phyloP scores from a whole-genome alignment of 2,329 filamentous ascomycete genomes.

The Grosmannia penicillata region DNA sequence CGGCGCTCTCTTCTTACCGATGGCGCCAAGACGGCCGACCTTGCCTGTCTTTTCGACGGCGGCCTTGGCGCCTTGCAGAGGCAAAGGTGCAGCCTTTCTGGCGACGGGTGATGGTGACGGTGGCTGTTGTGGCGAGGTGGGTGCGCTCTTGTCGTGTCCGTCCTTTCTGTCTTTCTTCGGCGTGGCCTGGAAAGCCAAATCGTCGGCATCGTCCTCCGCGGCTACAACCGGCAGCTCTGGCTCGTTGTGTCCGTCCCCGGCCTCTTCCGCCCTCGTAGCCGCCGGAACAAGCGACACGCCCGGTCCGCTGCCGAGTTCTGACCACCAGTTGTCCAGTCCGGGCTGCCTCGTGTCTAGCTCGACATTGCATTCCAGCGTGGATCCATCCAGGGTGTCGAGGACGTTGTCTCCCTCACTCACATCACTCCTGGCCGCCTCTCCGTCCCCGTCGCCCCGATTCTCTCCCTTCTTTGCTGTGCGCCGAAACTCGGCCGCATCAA shows the following conservation, averaged over 20 bases:
- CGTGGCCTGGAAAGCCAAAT: constrained; percentile 27
- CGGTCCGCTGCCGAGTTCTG: constrained; percentile 19
- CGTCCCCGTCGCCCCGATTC: background rate
- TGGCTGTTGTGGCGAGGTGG: background rate
- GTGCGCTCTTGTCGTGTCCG: too few relatives aligned
- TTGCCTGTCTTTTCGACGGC: background rate
- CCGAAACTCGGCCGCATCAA: constrained; percentile 26
- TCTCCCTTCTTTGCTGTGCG: constrained; percentile 2
- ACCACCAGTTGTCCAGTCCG: constrained; percentile 35
- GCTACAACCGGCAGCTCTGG: constrained; percentile 11
- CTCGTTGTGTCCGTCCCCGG: too few relatives aligned
- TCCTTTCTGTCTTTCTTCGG: constrained; percentile 17
- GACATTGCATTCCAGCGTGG: background rate
- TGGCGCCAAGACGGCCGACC: constrained; percentile 5
- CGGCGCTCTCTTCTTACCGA: constrained; percentile 28
- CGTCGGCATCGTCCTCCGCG: constrained; percentile 36
- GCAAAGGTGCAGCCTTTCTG: background rate
- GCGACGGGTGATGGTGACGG: background rate
- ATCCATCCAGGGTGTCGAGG: constrained; percentile 14
- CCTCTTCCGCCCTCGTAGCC: too few relatives aligned
- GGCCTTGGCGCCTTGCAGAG: background rate
- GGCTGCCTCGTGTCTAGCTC: constrained; percentile 10
- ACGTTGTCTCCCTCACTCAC: too few relatives aligned
- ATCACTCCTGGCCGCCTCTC: too few relatives aligned
- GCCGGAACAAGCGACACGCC: constrained; percentile 9